Evolutionary conservation across 345 rosid genomes (phyloP).

Genomic region (Eucalyptus victrix): DNA sequence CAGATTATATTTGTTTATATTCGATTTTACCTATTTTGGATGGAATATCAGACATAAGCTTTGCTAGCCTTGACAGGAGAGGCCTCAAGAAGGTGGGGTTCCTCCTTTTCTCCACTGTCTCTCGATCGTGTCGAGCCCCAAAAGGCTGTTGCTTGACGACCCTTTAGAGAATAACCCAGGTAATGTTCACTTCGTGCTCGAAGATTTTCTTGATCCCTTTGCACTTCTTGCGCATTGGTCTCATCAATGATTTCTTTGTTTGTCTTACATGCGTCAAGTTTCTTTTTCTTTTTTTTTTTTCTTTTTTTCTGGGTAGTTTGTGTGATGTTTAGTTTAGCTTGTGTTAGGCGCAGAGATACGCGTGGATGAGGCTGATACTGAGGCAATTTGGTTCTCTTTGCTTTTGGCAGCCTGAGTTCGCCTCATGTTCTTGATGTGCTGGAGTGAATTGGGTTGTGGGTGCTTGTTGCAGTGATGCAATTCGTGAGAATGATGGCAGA

Average conservation of each 20-base stretch:
- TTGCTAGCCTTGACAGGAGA: not conserved
- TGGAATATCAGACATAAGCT: not conserved
- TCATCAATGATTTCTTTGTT: not conserved
- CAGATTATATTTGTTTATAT: no score
- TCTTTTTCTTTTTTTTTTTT: not conserved
- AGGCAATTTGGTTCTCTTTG: not conserved
- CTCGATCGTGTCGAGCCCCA: not conserved
- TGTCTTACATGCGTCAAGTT: not conserved
- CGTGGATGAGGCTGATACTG: not conserved
- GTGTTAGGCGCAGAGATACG: not conserved
- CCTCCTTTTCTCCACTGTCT: not conserved
- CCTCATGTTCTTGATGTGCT: not conserved
- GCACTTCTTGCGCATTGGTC: not conserved
- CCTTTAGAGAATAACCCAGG: not conserved
- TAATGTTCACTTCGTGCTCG: not conserved
- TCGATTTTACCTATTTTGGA: not conserved
- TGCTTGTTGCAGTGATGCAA: not conserved
- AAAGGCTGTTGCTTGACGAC: not conserved
- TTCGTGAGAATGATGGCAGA: not conserved
- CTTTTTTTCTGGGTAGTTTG: not conserved
- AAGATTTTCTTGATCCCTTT: not conserved
- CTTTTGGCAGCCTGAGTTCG: not conserved
- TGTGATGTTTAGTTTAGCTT: not conserved
- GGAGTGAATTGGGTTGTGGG: not conserved
- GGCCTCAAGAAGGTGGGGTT: not conserved